phyloP scores from a whole-genome alignment of 306 rosid species.

The Rosa chinensis region DNA sequence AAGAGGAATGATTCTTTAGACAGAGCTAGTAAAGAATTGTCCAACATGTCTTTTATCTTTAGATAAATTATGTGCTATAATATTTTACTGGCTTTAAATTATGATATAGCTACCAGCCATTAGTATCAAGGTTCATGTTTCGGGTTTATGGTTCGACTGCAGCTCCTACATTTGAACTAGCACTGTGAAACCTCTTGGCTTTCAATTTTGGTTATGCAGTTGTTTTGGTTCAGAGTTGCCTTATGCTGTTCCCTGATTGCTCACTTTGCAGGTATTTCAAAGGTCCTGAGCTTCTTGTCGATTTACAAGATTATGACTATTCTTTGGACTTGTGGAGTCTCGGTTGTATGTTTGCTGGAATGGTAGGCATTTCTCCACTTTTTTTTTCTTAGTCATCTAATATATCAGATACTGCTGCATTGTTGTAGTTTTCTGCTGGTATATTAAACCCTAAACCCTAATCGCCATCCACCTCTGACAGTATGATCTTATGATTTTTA shows the following conservation, averaged over 20 bases:
- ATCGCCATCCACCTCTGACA: not conserved
- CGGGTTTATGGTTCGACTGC: not conserved
- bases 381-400: not conserved
- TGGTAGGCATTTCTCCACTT: constrained; percentile 52
- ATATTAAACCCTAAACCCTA: not conserved
- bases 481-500: not conserved
- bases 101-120: not conserved
- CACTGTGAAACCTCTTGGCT: not conserved
- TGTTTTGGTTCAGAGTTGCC: not conserved
- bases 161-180: not conserved
- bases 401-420: not conserved
- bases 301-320: constrained; percentile 95
- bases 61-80: not conserved
- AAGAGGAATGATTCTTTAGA: not conserved
- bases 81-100: not conserved
- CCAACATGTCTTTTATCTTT: not conserved
- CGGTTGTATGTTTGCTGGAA: constrained; percentile 97
- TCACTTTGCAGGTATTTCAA: constrained; percentile 72
- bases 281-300: constrained; percentile 97
- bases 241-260: constrained; percentile 1
- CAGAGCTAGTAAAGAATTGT: not conserved
- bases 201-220: not conserved
- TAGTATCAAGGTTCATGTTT: not conserved
- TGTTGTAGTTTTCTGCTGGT: not conserved
- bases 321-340: constrained; percentile 94